phyloP scores from a whole-genome alignment of 148 eudicot species.

The Linanthus parryae region DNA sequence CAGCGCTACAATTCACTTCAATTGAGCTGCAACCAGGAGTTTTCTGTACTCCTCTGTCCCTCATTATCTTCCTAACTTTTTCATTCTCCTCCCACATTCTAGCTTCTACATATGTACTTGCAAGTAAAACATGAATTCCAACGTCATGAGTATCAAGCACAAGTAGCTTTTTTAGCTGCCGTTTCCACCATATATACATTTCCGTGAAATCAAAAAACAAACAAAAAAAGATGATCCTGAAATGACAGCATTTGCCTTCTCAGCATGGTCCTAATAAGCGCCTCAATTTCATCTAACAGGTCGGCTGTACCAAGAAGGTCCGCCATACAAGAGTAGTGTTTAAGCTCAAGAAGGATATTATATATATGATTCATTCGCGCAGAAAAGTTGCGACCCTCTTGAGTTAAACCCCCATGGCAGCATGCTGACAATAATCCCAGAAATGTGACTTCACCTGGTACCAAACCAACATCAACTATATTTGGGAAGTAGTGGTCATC shows the following conservation, averaged over 20 bases:
- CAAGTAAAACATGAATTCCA: constrained; percentile 47
- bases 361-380: constrained; percentile 36
- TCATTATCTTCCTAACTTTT: constrained; percentile 49
- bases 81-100: constrained; percentile 54
- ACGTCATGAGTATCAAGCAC: constrained; percentile 59
- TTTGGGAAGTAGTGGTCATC: constrained; percentile 34
- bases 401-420: constrained; percentile 64
- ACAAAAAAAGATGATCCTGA: constrained; percentile 58
- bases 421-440: constrained; percentile 49
- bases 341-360: constrained; percentile 40
- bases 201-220: constrained; percentile 49
- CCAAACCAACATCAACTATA: constrained; percentile 44
- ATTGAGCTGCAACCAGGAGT: constrained; percentile 63
- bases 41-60: constrained; percentile 38
- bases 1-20: constrained; percentile 45
- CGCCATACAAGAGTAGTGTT: constrained; percentile 64
- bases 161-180: constrained; percentile 51
- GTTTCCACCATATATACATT: constrained; percentile 51
- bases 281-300: constrained; percentile 48
- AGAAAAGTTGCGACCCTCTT: constrained; percentile 47
- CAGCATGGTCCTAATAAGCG: constrained; percentile 48
- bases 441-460: constrained; percentile 52
- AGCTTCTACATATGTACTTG: constrained; percentile 59
- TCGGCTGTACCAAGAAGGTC: constrained; percentile 67
- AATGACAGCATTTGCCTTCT: constrained; percentile 47